phyloP scores from a whole-genome alignment of 345 rosid genomes.

The Corchorus capsularis region DNA sequence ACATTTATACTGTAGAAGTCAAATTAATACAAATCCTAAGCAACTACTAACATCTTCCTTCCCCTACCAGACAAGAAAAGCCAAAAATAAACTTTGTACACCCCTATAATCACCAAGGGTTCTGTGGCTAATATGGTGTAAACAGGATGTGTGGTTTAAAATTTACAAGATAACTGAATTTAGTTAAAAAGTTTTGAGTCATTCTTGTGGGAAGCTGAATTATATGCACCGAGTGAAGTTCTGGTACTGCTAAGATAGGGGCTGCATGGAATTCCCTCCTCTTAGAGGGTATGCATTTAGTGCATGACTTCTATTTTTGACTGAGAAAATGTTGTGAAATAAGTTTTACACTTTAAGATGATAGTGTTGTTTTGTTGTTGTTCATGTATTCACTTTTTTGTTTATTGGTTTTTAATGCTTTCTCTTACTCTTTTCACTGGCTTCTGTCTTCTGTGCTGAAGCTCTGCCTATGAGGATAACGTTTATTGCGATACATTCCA shows the following conservation, averaged over 20 bases:
- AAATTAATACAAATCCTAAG: not conserved
- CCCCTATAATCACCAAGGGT: not conserved
- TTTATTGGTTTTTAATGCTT: slow-evolving; percentile 11
- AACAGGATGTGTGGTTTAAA: not conserved
- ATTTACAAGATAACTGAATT: not conserved
- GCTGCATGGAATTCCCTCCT: not conserved
- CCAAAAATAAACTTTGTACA: not conserved
- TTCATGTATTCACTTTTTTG: not conserved
- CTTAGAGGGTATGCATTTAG: not conserved
- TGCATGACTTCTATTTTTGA: slow-evolving; percentile 4
- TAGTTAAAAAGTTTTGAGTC: not conserved
- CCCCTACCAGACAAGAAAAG: not conserved
- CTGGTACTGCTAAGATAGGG: slow-evolving; percentile 5
- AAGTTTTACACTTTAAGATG: not conserved
- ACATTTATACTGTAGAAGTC: not conserved
- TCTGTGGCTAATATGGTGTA: not conserved
- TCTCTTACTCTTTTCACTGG: not conserved
- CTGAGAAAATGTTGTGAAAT: not conserved
- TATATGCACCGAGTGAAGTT: not conserved
- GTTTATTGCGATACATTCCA: slow-evolving; percentile 77
- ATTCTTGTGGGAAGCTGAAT: not conserved
- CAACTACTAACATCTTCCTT: not conserved
- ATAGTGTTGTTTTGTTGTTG: not conserved
- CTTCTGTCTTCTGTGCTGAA: slow-evolving; percentile 22
- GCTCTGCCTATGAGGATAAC: slow-evolving; percentile 71